A percentile compares a stretch with the other conserved stretches of the same genome.
Conservation (phyloP, 1,139 yeast species). For the Suhomyces chickasaworum region DNA sequence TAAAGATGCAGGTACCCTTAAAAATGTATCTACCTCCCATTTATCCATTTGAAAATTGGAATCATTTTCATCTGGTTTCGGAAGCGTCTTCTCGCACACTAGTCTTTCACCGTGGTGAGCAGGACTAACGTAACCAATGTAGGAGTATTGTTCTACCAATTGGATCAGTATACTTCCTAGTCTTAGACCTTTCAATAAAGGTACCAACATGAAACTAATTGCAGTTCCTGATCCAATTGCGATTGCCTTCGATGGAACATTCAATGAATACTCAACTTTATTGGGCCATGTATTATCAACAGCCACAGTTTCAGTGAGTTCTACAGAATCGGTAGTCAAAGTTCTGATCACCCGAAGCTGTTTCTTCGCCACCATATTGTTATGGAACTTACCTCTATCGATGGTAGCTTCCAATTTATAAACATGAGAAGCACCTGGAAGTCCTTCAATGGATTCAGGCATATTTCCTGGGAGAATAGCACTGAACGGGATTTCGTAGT, state of each 20-base stretch:
- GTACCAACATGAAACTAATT: conserved; percentile 70
- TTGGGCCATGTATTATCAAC: conserved; percentile 97
- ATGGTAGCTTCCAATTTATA: conserved; percentile 79
- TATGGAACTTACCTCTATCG: conserved; percentile 79
- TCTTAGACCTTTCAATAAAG: conserved; percentile 76
- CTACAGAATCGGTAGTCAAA: conserved; percentile 82
- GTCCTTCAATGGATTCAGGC: conserved; percentile 88
- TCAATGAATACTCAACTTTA: conserved; percentile 86
- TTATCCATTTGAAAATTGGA: conserved; percentile 57
- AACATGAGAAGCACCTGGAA: conserved; percentile 79
- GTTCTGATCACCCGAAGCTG: conserved; percentile 87
- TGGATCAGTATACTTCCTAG: conserved; percentile 71
- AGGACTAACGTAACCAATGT: conserved; percentile 58
- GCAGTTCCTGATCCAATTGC: conserved; percentile 85
- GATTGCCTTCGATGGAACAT: conserved; percentile 84
- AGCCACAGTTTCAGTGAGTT: conserved; percentile 86
- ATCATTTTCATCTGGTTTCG: conserved; percentile 37
- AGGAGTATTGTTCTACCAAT: conserved; percentile 67
- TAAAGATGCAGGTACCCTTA: conserved; percentile 71
- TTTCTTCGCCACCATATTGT: conserved; percentile 64
- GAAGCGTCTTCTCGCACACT: conserved; percentile 44
- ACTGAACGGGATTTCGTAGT: conserved; percentile 89
- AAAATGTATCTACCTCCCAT: conserved; percentile 70
- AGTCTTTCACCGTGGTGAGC: conserved; percentile 61
- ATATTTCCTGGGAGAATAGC: conserved; percentile 82